Evolutionary conservation across 768 basidiomycete genomes (phyloP).

Genomic region (Ephemerocybe angulata): DNA sequence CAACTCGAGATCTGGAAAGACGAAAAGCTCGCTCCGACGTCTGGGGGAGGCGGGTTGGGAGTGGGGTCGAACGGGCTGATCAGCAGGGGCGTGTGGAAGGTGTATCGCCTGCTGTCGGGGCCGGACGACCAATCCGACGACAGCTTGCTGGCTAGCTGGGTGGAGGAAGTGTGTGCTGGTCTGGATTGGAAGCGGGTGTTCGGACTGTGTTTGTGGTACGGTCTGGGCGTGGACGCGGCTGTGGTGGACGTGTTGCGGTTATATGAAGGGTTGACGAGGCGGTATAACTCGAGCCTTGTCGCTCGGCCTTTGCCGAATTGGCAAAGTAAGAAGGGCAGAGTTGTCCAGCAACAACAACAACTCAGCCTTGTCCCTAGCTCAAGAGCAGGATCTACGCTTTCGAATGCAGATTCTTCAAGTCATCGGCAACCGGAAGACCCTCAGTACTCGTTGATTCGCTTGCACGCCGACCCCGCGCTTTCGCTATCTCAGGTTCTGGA

Average conservation of each 20-base stretch:
- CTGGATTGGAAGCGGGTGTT: slow-evolving; percentile 95
- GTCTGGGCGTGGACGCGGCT: slow-evolving; percentile 63
- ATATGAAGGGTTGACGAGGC: slow-evolving; percentile 47
- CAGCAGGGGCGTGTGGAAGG: slow-evolving; percentile 57
- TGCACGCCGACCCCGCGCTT: slow-evolving; percentile 69
- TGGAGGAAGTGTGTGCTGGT: slow-evolving; percentile 53
- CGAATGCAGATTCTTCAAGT: slow-evolving; percentile 31
- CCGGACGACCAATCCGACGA: slow-evolving; percentile 50
- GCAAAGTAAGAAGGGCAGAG: slow-evolving; percentile 19
- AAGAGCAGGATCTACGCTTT: slow-evolving; percentile 29
- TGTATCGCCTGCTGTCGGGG: slow-evolving; percentile 85
- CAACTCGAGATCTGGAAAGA: slow-evolving; percentile 85
- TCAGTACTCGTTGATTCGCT: slow-evolving; percentile 75
- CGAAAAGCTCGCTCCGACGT: slow-evolving; percentile 40
- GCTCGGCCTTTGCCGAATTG: slow-evolving; percentile 62
- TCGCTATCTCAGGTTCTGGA: slow-evolving; percentile 66
- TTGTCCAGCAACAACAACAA: slow-evolving; percentile 30
- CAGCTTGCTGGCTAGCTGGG: slow-evolving; percentile 44
- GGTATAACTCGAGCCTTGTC: slow-evolving; percentile 31
- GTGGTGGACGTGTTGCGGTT: slow-evolving; percentile 64
- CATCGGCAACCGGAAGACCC: slow-evolving; percentile 47
- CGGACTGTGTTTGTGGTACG: slow-evolving; percentile 89
- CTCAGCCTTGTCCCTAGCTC: slow-evolving; percentile 9
- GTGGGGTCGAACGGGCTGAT: slow-evolving; percentile 38
- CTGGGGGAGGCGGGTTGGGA: slow-evolving; percentile 27